phyloP scores from a whole-genome alignment of 1,284 basidiomycete species.

The Mycena citricolor region DNA sequence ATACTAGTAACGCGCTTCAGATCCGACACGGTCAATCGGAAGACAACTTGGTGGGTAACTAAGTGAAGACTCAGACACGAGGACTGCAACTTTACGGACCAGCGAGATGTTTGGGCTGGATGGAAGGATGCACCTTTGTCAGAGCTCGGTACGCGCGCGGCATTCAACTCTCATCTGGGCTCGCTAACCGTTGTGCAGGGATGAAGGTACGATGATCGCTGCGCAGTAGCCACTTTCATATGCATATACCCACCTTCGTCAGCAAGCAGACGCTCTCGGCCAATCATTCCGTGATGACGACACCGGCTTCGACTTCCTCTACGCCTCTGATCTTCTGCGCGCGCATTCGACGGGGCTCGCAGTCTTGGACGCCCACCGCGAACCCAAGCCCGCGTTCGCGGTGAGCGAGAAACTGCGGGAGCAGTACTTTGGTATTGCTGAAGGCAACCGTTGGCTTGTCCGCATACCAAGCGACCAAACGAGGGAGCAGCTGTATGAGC shows the following conservation, averaged over 20 bases:
- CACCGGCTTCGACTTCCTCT: conserved; percentile 64
- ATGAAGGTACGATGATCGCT: too few relatives aligned
- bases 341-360: conserved; percentile 70
- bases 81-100: too few relatives aligned
- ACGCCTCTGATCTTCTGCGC: conserved; percentile 79
- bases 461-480: conserved; percentile 6
- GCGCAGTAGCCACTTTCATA: too few relatives aligned
- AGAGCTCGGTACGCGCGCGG: conserved; percentile 65
- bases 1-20: neutral
- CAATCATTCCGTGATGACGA: conserved; percentile 54
- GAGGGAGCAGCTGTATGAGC: conserved; percentile 43
- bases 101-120: conserved; percentile 71
- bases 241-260: conserved; percentile 9
- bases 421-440: conserved; percentile 73
- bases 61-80: too few relatives aligned
- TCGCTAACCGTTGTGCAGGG: too few relatives aligned
- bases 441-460: conserved; percentile 54
- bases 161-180: too few relatives aligned
- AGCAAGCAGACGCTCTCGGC: conserved; percentile 86
- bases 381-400: conserved; percentile 56
- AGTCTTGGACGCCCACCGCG: conserved; percentile 37
- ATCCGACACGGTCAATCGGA: conserved; percentile 22
- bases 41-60: conserved; percentile 22
- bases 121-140: conserved; percentile 83
- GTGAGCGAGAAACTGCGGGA: conserved; percentile 57